A percentile compares a stretch with the other conserved stretches of the same genome.
Conservation (phyloP, 1,284 basidiomycete species). For the Coniferiporia weirii region DNA sequence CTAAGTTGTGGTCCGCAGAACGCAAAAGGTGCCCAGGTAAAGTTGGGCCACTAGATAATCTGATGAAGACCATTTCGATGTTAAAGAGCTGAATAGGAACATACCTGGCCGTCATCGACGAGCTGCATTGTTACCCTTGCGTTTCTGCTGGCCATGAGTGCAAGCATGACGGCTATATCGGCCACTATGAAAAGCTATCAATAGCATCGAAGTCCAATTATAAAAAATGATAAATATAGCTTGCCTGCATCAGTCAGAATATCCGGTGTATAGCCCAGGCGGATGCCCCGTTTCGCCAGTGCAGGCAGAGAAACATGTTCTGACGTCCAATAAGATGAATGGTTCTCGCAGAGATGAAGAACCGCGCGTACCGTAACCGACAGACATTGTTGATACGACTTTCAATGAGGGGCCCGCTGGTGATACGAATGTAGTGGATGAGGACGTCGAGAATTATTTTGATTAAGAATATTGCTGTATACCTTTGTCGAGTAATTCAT, state of each 20-base stretch:
- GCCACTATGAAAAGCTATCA: conserved; percentile 51
- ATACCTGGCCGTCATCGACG: conserved; percentile 63
- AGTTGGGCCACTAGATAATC: conserved; percentile 47
- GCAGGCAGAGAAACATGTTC: conserved; percentile 78
- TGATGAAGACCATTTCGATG: not conserved
- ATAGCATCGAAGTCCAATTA: not conserved
- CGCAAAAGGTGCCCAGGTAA: conserved; percentile 76
- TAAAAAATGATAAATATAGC: not conserved
- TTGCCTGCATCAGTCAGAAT: conserved; percentile 83
- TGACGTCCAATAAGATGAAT: conserved; percentile 26
- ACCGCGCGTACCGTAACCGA: conserved; percentile 67
- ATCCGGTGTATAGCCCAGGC: conserved; percentile 87
- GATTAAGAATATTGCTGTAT: conserved; percentile 38
- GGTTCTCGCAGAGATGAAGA: not conserved
- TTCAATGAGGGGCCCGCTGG: conserved; percentile 64
- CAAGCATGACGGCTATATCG: conserved; percentile 83
- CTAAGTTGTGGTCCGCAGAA: conserved; percentile 79
- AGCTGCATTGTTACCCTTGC: conserved; percentile 59
- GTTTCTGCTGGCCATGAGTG: conserved; percentile 85
- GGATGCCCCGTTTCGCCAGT: conserved; percentile 59
- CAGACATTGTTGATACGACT: conserved; percentile 86
- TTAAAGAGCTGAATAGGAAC: not conserved
- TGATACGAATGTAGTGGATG: not conserved
- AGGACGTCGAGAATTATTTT: conserved; percentile 5
- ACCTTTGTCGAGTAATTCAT: conserved; percentile 68